Evolutionary conservation across 139 green algal genomes (phyloP).

Genomic region (Mesotaenium endlicherianum): DNA sequence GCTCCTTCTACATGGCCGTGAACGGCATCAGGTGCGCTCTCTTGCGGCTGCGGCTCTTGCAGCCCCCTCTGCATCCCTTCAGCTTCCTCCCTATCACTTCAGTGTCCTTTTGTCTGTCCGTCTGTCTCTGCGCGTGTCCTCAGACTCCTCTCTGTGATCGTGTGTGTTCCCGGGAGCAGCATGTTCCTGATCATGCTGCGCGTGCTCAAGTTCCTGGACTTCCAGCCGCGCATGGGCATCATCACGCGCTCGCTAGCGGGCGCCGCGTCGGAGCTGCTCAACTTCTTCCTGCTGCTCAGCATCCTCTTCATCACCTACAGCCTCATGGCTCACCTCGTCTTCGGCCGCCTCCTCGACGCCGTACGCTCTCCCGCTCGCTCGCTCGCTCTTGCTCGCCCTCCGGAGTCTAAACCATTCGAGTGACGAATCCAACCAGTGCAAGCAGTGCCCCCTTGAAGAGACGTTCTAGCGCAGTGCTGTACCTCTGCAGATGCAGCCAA

Average conservation of each 20-base stretch:
- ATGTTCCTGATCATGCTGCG: constrained; percentile 79
- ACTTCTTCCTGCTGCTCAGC: constrained; percentile 78
- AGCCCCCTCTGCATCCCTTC: background rate
- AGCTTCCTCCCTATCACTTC: background rate
- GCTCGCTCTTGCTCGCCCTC: no score
- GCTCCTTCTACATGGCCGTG: constrained; percentile 26
- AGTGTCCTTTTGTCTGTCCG: background rate
- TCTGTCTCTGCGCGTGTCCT: background rate
- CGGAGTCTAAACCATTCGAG: no score
- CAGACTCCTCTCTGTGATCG: background rate
- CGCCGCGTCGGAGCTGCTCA: constrained; percentile 72
- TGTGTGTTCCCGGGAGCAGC: no score
- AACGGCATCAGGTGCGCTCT: constrained; percentile 24
- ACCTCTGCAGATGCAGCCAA: no score
- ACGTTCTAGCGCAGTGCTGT: no score
- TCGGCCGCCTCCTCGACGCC: constrained; percentile 70
- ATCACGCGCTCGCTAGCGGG: constrained; percentile 76
- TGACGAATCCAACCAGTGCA: no score
- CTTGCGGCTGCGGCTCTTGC: no score
- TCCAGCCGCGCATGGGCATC: constrained; percentile 80
- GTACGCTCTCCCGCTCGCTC: no score
- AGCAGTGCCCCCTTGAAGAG: no score
- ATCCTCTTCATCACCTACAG: constrained; percentile 82
- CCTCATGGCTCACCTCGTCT: constrained; percentile 83
- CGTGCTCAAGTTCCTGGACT: constrained; percentile 83